Evolutionary conservation across 1,139 yeast genomes (phyloP), one percentile per base, ranked within the genome.

Genomic region (Candida smagusa): DNA sequence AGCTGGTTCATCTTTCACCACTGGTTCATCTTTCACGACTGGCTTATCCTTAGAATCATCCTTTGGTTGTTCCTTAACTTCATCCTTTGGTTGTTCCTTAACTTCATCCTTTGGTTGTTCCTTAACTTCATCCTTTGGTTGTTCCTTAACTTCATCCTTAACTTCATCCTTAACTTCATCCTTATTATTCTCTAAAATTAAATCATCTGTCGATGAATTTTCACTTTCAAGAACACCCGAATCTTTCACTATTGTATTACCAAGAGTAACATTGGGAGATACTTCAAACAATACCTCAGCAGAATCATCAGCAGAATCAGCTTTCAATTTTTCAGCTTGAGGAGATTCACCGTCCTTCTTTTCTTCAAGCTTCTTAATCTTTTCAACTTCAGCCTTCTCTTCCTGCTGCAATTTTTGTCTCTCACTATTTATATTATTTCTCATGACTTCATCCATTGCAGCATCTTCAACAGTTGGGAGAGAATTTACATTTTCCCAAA

Each of bases 401-500:
- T 22, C 19, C 29, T 36, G 19, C 13, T 21, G 28, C 25, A 34
- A 16, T 37, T 36, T 37, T 29, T 28, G 28, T 28, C 35, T 35
- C 28, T 53, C 64, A 6, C 51, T 58, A 31, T 59, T 61, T 9
- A 69, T 65, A 43, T 67, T 71, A 28, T 57, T 55, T 40, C 66
- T 61, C 78, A 73, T 73, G 1, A 64, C 54, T 37, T 63, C 63
- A 30, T 71, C 77, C 79, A 74, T 73, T 38, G 58, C 58, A 3
- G 61, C 50, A 43, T 75, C 81, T 43, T 75, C 81, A 9, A 68
- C 66, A 0, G 80, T 74, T 1, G 75, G 68, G 49, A 79, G 59
- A 2, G 77, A 67, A 49, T 80, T 78, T 4, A 81, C 81, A 46
- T 74, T 75, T 48, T 79, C 86, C 79, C 83, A 76, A 11, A 83